Conservation (phyloP, 768 basidiomycete species). For the Kwoniella heveanensis region DNA sequence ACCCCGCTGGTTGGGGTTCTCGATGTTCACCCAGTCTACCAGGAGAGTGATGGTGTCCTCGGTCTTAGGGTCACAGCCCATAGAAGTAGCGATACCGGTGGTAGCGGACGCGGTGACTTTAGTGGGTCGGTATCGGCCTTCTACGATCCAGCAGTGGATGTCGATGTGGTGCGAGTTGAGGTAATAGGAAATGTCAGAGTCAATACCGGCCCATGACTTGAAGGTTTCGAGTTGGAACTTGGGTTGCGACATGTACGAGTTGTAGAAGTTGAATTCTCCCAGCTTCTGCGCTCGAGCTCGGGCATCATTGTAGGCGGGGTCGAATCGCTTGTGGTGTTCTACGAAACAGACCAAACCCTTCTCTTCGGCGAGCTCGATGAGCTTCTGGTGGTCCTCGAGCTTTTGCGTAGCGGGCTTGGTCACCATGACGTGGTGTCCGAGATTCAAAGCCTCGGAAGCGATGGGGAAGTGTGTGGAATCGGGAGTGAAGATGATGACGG, state of each 20-base stretch:
- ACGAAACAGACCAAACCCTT: constrained; percentile 85
- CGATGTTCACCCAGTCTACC: constrained; percentile 87
- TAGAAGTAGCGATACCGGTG: constrained; percentile 81
- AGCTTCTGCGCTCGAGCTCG: constrained; percentile 68
- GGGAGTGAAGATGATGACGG: constrained; percentile 91
- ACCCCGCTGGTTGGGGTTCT: constrained; percentile 72
- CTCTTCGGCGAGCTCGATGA: constrained; percentile 74
- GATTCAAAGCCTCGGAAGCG: constrained; percentile 81
- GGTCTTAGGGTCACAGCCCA: constrained; percentile 69
- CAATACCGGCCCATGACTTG: constrained; percentile 91
- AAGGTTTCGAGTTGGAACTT: constrained; percentile 94
- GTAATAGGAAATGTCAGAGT: constrained; percentile 93
- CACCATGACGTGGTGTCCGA: constrained; percentile 80
- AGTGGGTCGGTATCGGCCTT: constrained; percentile 55
- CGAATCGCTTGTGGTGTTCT: constrained; percentile 69
- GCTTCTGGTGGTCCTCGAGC: constrained; percentile 75
- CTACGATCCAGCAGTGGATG: constrained; percentile 60
- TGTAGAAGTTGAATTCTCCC: constrained; percentile 94
- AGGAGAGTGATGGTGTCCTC: constrained; percentile 94
- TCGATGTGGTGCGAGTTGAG: constrained; percentile 91
- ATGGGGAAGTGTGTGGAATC: constrained; percentile 89
- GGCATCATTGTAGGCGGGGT: constrained; percentile 91
- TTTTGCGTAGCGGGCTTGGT: constrained; percentile 91
- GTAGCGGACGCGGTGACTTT: constrained; percentile 87
- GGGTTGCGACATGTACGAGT: constrained; percentile 96